Evolutionary conservation across 768 basidiomycete species (phyloP).

Genomic region (Rhizopogon salebrosus): DNA sequence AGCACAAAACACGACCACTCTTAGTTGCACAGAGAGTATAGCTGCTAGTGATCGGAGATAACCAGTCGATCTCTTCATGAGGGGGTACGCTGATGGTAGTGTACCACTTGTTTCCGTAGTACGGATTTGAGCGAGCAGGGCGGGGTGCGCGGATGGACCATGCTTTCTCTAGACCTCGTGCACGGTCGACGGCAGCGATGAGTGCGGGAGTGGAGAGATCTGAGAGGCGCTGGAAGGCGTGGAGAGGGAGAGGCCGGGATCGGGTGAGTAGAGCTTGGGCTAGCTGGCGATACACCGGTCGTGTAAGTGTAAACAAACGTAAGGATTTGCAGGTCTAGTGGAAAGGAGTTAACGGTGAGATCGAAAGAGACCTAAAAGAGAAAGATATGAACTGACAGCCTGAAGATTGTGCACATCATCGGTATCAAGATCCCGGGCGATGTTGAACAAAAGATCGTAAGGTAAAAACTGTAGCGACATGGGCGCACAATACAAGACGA

Average conservation of each 20-base stretch:
- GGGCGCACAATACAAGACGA: neutral
- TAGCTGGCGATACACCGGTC: conserved; percentile 63
- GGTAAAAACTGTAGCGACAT: conserved; percentile 45
- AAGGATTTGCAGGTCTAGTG: conserved; percentile 58
- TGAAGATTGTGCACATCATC: conserved; percentile 58
- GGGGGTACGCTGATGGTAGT: conserved; percentile 64
- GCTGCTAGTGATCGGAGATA: conserved; percentile 70
- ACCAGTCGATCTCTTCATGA: conserved; percentile 68
- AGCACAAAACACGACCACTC: conserved; percentile 70
- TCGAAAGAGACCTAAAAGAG: neutral
- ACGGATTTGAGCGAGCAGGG: conserved; percentile 31
- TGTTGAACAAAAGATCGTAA: conserved; percentile 67
- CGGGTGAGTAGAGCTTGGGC: conserved; percentile 57
- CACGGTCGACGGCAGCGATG: conserved; percentile 58
- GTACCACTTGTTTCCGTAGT: conserved; percentile 44
- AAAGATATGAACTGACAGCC: conserved; percentile 38
- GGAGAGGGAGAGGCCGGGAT: conserved; percentile 64
- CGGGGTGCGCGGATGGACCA: conserved; percentile 58
- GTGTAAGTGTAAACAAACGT: conserved; percentile 55
- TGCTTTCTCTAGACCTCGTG: conserved; percentile 52
- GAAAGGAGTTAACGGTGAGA: neutral
- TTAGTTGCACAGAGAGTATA: conserved; percentile 77
- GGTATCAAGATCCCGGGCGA: conserved; percentile 57
- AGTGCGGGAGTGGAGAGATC: conserved; percentile 62
- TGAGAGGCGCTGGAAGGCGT: conserved; percentile 62